A percentile compares a stretch with the other conserved stretches of the same genome.
Evolutionary conservation across 768 basidiomycete genomes (phyloP).

Genomic region (Antrodiella citrinella): DNA sequence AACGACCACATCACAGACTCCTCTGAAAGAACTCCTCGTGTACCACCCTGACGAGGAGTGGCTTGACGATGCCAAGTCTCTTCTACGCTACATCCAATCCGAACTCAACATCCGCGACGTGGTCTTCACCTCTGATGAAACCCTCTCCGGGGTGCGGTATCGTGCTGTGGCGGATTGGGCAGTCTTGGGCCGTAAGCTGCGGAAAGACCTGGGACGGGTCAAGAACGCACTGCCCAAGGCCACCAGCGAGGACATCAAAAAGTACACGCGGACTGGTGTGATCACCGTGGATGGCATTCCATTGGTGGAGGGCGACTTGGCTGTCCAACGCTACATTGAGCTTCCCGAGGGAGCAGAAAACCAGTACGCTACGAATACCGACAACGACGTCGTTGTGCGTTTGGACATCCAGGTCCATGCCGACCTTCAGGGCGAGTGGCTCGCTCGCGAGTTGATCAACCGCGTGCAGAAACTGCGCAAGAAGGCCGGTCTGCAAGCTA

Average conservation of each 20-base stretch:
- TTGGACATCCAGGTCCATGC: slow-evolving; percentile 85
- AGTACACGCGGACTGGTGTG: slow-evolving; percentile 64
- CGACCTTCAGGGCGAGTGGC: slow-evolving; percentile 81
- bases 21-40: slow-evolving; percentile 84
- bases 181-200: slow-evolving; percentile 87
- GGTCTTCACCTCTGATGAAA: slow-evolving; percentile 84
- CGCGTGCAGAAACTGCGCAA: slow-evolving; percentile 94
- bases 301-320: slow-evolving; percentile 83
- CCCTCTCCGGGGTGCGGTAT: slow-evolving; percentile 80
- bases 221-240: slow-evolving; percentile 80
- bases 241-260: slow-evolving; percentile 75
- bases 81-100: slow-evolving; percentile 84
- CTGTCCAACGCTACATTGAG: slow-evolving; percentile 88
- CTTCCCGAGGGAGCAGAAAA: slow-evolving; percentile 44
- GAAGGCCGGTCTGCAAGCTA: slow-evolving; percentile 90
- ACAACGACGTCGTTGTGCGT: slow-evolving; percentile 91
- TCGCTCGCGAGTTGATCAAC: slow-evolving; percentile 84
- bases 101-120: slow-evolving; percentile 94
- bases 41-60: slow-evolving; percentile 87
- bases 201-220: slow-evolving; percentile 86
- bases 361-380: slow-evolving; percentile 76
- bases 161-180: slow-evolving; percentile 91
- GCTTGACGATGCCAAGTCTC: slow-evolving; percentile 74
- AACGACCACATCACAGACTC: too few species aligned
- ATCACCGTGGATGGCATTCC: slow-evolving; percentile 85